These are phyloP conservation scores for Collybiopsis luxurians DNA, from an alignment of 768 basidiomycete species.

Conservation along the genomic window DNA sequence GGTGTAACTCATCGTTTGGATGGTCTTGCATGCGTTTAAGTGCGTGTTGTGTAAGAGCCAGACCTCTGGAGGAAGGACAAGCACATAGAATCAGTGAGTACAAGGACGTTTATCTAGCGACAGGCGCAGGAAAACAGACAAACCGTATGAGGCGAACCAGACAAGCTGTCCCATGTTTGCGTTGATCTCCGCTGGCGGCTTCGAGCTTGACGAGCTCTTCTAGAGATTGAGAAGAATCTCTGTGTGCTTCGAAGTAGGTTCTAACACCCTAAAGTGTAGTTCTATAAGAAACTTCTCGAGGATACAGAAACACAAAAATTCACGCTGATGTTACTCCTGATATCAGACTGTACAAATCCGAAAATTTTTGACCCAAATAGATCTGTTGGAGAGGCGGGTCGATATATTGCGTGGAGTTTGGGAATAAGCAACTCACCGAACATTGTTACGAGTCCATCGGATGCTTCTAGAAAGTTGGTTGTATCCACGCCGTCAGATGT, in stretches of 20 bases:
- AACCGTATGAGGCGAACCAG: conserved; percentile 68
- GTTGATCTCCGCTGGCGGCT: conserved; percentile 26
- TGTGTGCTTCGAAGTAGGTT: conserved; percentile 41
- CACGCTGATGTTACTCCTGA: conserved; percentile 65
- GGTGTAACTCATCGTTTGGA: conserved; percentile 48
- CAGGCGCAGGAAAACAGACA: conserved; percentile 14
- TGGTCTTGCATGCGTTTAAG: conserved; percentile 64
- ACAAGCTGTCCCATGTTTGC: conserved; percentile 55
- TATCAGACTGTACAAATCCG: conserved; percentile 70
- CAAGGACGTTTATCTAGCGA: neutral
- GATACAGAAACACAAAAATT: conserved; percentile 16
- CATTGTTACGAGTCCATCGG: conserved; percentile 77
- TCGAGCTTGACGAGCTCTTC: conserved; percentile 60
- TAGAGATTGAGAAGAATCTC: conserved; percentile 47
- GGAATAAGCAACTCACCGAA: conserved; percentile 48
- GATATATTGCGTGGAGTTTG: conserved; percentile 4
- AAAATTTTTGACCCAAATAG: conserved; percentile 68
- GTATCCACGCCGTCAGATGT: conserved; percentile 81
- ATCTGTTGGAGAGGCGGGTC: conserved; percentile 36
- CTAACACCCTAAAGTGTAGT: conserved; percentile 57
- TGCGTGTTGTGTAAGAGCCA: conserved; percentile 65
- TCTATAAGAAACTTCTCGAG: conserved; percentile 4
- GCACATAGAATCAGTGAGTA: neutral
- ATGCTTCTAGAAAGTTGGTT: conserved; percentile 76
- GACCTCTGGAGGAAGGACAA: conserved; percentile 44